Evolutionary conservation across 2,329 filamentous ascomycete genomes (phyloP), one percentile per base, ranked within the genome.

Genomic region (Epicoccum nigrum): DNA sequence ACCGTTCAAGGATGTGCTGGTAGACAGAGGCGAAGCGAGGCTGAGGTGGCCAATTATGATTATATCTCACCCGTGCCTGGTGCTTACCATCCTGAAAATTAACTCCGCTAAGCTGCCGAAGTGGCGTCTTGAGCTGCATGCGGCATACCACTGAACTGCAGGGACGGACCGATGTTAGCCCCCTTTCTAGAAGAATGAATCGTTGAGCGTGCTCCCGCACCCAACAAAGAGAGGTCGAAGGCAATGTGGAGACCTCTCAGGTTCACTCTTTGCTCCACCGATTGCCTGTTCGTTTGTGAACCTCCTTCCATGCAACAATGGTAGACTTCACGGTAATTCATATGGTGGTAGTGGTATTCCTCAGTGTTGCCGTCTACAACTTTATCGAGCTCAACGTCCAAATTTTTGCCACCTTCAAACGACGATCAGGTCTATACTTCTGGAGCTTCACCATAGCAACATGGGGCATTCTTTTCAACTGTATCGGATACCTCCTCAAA

Each of bases 341-440:
- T 34, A 48, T 55, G 15, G 32, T 55, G 15, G 43, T 60, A 16
- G 52, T 56, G 8, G 63, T 58, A 4, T 68, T 67, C 35, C 51
- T 65, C 12, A 58, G 57, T 23, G 45, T 69, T 13, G 58, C 66
- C 8, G 55, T 72, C 17, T 76, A 73, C 59, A 73, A 72, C 52
- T 65, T 69, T 27, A 51, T 77, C 30, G 77, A 80, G 56, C 64
- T 79, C 35, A 68, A 77, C 35, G 64, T 77, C 23, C 70, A 77
- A 45, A 75, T 79, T 27, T 73, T 77, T 57, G 56, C 74, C 31
- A 74, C 70, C 20, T 80, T 80, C 69, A 77, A 76, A 28, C 65
- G 69, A 16, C 76, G 73, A 32, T 66, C 63, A 16, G 77, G 78
- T 0, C 69, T 77, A 25, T 80, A 80, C 58, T 80, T 79, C 60